Conservation (phyloP, 768 basidiomycete species). For the Coprinopsis strossmayeri region DNA sequence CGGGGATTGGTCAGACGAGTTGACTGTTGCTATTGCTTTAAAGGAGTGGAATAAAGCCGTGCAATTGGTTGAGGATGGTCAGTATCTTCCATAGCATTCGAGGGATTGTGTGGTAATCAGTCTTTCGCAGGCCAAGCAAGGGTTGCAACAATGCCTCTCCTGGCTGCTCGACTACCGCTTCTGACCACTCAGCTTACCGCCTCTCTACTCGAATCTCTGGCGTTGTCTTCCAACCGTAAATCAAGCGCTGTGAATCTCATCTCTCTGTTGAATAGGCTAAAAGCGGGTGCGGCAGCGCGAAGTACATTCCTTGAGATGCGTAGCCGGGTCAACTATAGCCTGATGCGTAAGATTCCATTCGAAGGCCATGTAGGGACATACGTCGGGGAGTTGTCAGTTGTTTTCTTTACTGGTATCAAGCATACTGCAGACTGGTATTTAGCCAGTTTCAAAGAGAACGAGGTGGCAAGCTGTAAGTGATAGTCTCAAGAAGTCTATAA, state of each 20-base stretch:
- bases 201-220: constrained; percentile 67
- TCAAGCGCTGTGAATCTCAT: constrained; percentile 66
- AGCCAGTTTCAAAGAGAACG: constrained; percentile 91
- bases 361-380: constrained; percentile 86
- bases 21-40: constrained; percentile 86
- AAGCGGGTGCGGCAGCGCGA: constrained; percentile 72
- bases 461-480: constrained; percentile 81
- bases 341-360: constrained; percentile 83
- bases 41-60: constrained; percentile 87
- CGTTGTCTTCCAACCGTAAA: constrained; percentile 73
- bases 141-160: constrained; percentile 44
- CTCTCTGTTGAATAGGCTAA: constrained; percentile 65
- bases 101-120: not conserved
- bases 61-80: constrained; percentile 78
- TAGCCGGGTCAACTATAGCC: constrained; percentile 61
- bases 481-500: not conserved
- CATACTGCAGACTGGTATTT: constrained; percentile 99
- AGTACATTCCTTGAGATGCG: constrained; percentile 79
- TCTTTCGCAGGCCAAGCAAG: constrained; percentile 49
- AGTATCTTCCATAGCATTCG: constrained; percentile 3
- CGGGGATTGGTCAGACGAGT: constrained; percentile 85
- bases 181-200: constrained; percentile 64
- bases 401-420: constrained; percentile 91
- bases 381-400: constrained; percentile 79
- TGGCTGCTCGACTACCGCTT: constrained; percentile 53